Percentiles rank a stretch among this genome's conserved stretches.
Evolutionary conservation across 805 yeast species (phyloP).

Genomic region (Candida railenensis): DNA sequence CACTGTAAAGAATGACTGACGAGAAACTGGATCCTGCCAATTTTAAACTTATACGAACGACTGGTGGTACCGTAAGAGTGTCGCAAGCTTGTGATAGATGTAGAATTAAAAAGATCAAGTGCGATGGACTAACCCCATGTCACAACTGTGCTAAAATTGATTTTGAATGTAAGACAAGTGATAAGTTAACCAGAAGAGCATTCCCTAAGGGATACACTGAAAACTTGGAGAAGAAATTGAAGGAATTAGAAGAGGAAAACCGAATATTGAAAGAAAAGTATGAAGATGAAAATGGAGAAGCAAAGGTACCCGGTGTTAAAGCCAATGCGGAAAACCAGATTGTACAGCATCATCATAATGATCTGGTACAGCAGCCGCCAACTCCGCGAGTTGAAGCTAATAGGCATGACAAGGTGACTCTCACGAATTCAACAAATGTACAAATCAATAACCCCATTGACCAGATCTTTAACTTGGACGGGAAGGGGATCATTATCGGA

Average conservation of each 20-base stretch:
- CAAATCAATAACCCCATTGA: constrained; percentile 45
- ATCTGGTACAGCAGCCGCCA: neutral
- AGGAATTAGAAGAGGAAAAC: constrained; percentile 58
- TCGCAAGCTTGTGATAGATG: constrained; percentile 85
- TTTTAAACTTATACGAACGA: constrained; percentile 33
- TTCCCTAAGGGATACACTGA: constrained; percentile 83
- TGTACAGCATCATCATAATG: neutral
- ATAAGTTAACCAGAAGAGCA: constrained; percentile 71
- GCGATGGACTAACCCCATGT: constrained; percentile 75
- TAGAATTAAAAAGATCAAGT: constrained; percentile 70
- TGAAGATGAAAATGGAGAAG: constrained; percentile 14
- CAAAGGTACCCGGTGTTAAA: neutral
- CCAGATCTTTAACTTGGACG: constrained; percentile 43
- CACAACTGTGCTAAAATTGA: constrained; percentile 64
- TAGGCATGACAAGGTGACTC: neutral
- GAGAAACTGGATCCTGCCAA: constrained; percentile 11
- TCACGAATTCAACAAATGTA: constrained; percentile 9
- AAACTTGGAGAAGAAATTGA: constrained; percentile 62
- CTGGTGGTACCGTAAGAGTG: constrained; percentile 48
- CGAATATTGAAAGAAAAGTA: constrained; percentile 34
- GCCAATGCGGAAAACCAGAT: neutral
- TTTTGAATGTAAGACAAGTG: constrained; percentile 69
- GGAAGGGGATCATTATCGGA: constrained; percentile 43
- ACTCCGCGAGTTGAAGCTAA: neutral
- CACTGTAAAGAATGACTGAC: no score